These are phyloP conservation scores for Centaurea solstitialis DNA, from an alignment of 129 eudicot species.

Conservation along the genomic window DNA sequence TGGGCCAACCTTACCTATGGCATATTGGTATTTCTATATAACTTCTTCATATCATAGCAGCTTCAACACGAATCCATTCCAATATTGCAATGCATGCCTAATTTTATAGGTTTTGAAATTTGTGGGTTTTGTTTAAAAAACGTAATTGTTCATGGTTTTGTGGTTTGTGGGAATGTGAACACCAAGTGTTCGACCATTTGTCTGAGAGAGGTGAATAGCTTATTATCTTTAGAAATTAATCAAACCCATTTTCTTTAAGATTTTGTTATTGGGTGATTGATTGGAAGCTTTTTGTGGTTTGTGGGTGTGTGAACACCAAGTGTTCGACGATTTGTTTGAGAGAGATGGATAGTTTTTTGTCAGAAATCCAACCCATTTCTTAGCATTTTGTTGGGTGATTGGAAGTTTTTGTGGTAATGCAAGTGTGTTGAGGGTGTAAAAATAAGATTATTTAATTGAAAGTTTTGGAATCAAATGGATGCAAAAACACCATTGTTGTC, in stretches of 20 bases:
- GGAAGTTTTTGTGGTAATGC: conserved; percentile 11
- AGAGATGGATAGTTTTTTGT: conserved; percentile 5
- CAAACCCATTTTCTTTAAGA: neutral
- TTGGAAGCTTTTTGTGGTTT: conserved; percentile 1
- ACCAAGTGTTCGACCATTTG: conserved; percentile 28
- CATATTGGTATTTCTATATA: conserved; percentile 1
- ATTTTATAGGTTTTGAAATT: neutral
- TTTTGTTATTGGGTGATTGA: neutral
- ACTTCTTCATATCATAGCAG: conserved; percentile 3
- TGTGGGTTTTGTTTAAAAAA: conserved; percentile 4
- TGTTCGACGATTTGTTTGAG: conserved; percentile 23
- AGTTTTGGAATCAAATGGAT: conserved; percentile 37
- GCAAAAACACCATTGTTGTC: conserved; percentile 55
- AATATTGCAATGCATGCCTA: conserved; percentile 1
- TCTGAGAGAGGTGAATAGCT: neutral
- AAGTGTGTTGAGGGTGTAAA: conserved; percentile 22
- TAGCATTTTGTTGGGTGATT: neutral
- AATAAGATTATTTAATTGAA: conserved; percentile 6
- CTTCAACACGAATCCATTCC: neutral
- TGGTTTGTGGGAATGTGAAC: conserved; percentile 21
- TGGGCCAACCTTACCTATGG: neutral
- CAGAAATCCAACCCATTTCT: neutral
- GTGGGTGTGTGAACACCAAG: conserved; percentile 22
- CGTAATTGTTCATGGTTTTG: neutral
- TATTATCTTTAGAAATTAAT: neutral